Evolutionary conservation across 495 filamentous ascomycete genomes (phyloP), one percentile per base, ranked within the genome.

Genomic region (Patellaria atrata): DNA sequence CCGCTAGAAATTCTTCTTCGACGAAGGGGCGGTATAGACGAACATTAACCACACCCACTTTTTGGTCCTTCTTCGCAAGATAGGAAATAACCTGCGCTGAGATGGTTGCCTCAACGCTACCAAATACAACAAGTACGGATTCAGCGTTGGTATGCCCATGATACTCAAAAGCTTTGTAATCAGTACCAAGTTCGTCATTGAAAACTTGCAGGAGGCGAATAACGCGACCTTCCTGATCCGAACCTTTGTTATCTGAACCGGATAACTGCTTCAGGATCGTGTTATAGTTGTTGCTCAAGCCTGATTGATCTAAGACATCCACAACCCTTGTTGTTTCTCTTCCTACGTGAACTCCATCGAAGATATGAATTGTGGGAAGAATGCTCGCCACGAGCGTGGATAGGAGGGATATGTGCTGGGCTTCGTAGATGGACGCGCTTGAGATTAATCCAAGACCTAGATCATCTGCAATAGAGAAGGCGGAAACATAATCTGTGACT

Each of bases 391-490:
- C 60, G 10, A 94, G 55, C 1, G 85, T 96, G 6, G 89, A 70
- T 49, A 96, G 74, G 10, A 97, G 63, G 4, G 87, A 70, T 77
- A 96, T 96, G 57, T 97, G 91, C 65, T 97, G 89, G 19, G 78
- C 67, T 56, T 97, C 89, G 44, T 91, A 82, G 17, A 73, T 72
- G 17, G 84, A 94, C 17, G 73, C 72, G 47, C 83, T 94, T 22
- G 79, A 74, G 9, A 97, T 68, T 21, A 96, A 67, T 24, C 75
- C 89, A 15, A 94, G 59, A 10, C 91, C 87, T 18, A 94, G 69
- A 25, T 96, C 89, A 53, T 94, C 89, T n/a, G 82, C 79, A 14
- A 89, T 59, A 35, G 73, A 70, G 36, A 96, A 60, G 1, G 81
- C 76, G 16, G 75, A 77, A 33, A 68, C 73, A 61, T 97, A 97